Base-by-base conservation (phyloP, 805 yeast species). In the Yamadazyma akitaensis region DNA sequence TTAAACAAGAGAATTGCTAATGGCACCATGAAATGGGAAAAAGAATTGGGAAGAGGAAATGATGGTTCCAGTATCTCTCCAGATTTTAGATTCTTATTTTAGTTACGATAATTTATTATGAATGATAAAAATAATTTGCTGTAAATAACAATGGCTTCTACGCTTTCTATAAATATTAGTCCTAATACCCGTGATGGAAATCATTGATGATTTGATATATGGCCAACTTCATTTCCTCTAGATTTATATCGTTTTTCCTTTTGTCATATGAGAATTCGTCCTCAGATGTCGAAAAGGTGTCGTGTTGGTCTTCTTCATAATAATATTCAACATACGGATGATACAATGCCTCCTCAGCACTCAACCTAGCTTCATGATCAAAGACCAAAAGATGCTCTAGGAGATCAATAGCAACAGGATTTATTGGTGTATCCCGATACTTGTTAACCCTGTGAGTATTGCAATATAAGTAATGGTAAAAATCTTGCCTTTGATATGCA, bases 281-380 rank as follows among this genome's bases (percentile, higher is more conserved):
- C 5, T 37, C 36, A 2, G 50, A 39, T 18, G 66, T 61, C 1
- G 66, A 63, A 2, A 44, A 39, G 4, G 59, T 58, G 0, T 43
- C 46, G 2, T 70, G 72, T 39, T 67, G 71, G 42, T 65, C 70
- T 12, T 42, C 49, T 42, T 70, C 73, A 46, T 69, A 97, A 91
- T 97, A 94, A 28, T 87, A 79, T 40, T 82, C 75, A 46, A 94
- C 68, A 62, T 92, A 94, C 8, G 97, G 96, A 67, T 94, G 99
- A 50, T 74, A 76, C 42, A 94, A 72, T 0, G 98, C 97, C 55
- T 89, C 85, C 48, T 86, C 89, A 3, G 91, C 98, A 0, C 90
- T 82, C 46, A 91, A 85, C 64, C 99, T 78, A 57, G 80, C 77
- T 38, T 73, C 75, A 3, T 98, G 98, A 62, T 92, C 96, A 53